Conservation (phyloP, 805 yeast species). For the Candida khao-thaluensis region DNA sequence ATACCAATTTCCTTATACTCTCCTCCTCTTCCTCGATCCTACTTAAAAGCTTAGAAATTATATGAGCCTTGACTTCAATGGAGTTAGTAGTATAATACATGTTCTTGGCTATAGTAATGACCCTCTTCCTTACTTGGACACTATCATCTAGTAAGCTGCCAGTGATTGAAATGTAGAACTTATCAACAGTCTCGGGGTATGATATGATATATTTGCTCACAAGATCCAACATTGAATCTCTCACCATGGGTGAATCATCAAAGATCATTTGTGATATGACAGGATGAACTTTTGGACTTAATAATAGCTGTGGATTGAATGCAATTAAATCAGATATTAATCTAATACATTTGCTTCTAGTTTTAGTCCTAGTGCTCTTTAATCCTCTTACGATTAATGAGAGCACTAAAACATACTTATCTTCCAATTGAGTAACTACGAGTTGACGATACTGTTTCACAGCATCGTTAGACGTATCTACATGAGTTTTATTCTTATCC, state of each 20-base stretch:
- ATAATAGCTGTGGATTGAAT: slow-evolving; percentile 51
- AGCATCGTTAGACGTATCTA: neutral
- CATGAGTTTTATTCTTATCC: neutral
- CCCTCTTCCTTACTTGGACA: slow-evolving; percentile 61
- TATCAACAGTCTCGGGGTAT: slow-evolving; percentile 45
- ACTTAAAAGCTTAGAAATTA: slow-evolving; percentile 52
- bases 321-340: slow-evolving; percentile 55
- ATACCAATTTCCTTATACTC: neutral
- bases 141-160: slow-evolving; percentile 58
- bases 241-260: slow-evolving; percentile 68
- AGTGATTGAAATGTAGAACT: slow-evolving; percentile 50
- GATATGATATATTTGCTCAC: slow-evolving; percentile 47
- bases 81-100: slow-evolving; percentile 42
- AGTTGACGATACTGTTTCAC: neutral
- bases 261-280: slow-evolving; percentile 51
- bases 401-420: neutral
- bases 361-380: slow-evolving; percentile 31
- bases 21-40: slow-evolving; percentile 74
- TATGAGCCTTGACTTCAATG: slow-evolving; percentile 32
- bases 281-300: slow-evolving; percentile 48
- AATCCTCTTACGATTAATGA: slow-evolving; percentile 15
- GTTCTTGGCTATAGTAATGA: slow-evolving; percentile 48
- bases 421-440: neutral
- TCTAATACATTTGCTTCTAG: slow-evolving; percentile 58
- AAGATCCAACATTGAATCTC: slow-evolving; percentile 74